Evolutionary conservation across 495 filamentous ascomycete genomes (phyloP).

Genomic region (Aspergillus bertholletiae): DNA sequence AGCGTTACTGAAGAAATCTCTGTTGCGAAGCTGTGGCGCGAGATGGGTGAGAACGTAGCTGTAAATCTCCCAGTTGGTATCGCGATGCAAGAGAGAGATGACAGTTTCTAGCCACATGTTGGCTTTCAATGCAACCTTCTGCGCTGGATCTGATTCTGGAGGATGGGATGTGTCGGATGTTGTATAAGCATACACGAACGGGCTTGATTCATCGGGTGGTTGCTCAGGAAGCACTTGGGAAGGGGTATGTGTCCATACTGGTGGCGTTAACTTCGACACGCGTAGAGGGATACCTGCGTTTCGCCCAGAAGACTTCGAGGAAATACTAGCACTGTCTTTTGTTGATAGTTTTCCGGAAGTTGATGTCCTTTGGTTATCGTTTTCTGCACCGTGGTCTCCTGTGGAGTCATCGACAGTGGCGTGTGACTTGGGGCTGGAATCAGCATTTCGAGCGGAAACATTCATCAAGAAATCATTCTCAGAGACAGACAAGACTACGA

Average conservation of each 20-base stretch:
- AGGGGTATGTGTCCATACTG: constrained; percentile 53
- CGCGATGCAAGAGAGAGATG: constrained; percentile 68
- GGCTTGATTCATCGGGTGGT: constrained; percentile 44
- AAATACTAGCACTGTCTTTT: constrained; percentile 18
- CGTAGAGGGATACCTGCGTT: constrained; percentile 33
- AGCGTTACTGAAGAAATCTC: constrained; percentile 72
- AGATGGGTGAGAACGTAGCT: constrained; percentile 85
- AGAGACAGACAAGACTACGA: constrained; percentile 61
- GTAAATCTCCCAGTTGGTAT: constrained; percentile 90
- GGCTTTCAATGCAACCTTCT: constrained; percentile 53
- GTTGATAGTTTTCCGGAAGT: constrained; percentile 16
- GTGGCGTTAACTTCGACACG: constrained; percentile 40
- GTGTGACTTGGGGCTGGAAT: constrained; percentile 29
- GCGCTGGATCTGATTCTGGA: constrained; percentile 21
- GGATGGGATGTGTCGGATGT: constrained; percentile 15
- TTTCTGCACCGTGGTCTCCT: constrained; percentile 19
- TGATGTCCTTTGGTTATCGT: constrained; percentile 21
- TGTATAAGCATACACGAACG: constrained; percentile 38
- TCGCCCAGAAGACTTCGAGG: constrained; percentile 30
- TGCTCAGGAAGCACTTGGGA: constrained; percentile 51
- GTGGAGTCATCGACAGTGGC: constrained; percentile 18
- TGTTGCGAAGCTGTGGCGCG: constrained; percentile 85
- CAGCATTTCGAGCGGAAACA: constrained; percentile 63
- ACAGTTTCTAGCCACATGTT: constrained; percentile 73
- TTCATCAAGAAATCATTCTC: constrained; percentile 71